Percentiles rank a stretch among this genome's conserved stretches.
phyloP scores from a whole-genome alignment of 352 stramenopile genomes.

The Phytopythium ostracodes region DNA sequence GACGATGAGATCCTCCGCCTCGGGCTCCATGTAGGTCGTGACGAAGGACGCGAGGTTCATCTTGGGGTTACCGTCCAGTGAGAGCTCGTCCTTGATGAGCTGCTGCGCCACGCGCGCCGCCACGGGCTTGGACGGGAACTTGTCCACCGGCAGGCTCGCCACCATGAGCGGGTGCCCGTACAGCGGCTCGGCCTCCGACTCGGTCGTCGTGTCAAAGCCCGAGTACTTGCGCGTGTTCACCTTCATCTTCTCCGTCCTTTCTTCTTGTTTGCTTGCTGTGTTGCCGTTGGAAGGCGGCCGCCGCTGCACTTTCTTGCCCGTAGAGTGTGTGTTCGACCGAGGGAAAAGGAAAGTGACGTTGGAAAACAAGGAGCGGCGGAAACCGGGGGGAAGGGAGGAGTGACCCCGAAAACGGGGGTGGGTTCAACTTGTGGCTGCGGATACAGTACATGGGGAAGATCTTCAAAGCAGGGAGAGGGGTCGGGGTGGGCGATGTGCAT shows the following conservation, averaged over 20 bases:
- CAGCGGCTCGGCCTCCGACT: constrained; percentile 49
- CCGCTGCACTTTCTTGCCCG: background rate
- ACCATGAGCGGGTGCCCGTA: constrained; percentile 85
- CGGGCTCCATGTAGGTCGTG: constrained; percentile 90
- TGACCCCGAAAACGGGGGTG: background rate
- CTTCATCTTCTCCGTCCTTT: constrained; percentile 43
- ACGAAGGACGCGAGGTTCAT: constrained; percentile 92
- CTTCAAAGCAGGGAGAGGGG: background rate
- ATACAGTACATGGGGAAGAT: too few relatives aligned
- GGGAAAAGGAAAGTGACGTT: constrained; percentile 20
- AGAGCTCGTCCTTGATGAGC: constrained; percentile 88
- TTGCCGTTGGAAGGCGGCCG: background rate
- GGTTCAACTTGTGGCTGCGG: background rate
- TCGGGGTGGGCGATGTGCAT: background rate
- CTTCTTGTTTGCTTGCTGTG: too few relatives aligned
- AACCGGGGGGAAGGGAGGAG: background rate
- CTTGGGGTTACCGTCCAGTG: constrained; percentile 87
- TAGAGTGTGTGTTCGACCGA: constrained; percentile 6
- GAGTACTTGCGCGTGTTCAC: constrained; percentile 32
- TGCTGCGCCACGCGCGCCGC: constrained; percentile 79
- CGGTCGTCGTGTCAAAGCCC: constrained; percentile 16
- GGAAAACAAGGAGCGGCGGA: background rate
- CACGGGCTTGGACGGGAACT: constrained; percentile 63
- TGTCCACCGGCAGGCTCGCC: constrained; percentile 49
- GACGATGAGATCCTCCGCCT: constrained; percentile 89